Percentiles rank a stretch among this genome's conserved stretches.
Conservation (phyloP, 2,329 filamentous ascomycete genomes). For the Diaporthe helianthi region DNA sequence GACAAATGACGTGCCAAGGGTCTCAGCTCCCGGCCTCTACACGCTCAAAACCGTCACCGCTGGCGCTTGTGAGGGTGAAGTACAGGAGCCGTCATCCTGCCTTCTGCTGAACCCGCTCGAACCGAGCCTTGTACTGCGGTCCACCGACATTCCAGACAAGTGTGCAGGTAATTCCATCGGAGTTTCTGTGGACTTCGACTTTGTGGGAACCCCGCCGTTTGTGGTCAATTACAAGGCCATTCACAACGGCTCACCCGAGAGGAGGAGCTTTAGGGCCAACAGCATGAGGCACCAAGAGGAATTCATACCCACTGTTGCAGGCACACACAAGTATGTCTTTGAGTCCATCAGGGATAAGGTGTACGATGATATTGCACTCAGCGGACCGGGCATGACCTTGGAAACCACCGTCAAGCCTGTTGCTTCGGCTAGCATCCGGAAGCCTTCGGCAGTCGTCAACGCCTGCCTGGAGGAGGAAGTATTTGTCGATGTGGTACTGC, state of each 20-base stretch:
- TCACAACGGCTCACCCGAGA: constrained; percentile 63
- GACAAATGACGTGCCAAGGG: constrained; percentile 67
- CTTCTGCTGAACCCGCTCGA: constrained; percentile 89
- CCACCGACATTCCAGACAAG: constrained; percentile 89
- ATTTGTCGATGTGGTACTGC: constrained; percentile 70
- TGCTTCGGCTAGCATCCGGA: constrained; percentile 76
- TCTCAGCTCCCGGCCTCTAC: constrained; percentile 84
- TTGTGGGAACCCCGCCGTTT: constrained; percentile 93
- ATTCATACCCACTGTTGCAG: constrained; percentile 80
- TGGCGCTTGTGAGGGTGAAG: constrained; percentile 83
- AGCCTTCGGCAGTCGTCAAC: constrained; percentile 61
- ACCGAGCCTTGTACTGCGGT: constrained; percentile 75
- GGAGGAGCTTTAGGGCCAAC: constrained; percentile 64
- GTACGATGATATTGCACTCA: constrained; percentile 72
- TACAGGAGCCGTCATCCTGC: constrained; percentile 94
- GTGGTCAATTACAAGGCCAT: constrained; percentile 78
- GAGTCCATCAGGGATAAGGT: constrained; percentile 80
- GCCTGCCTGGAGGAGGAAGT: constrained; percentile 86
- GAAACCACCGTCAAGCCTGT: constrained; percentile 94
- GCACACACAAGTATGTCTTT: constrained; percentile 88
- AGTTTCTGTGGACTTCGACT: constrained; percentile 84
- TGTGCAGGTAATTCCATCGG: constrained; percentile 95
- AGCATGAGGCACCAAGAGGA: constrained; percentile 84
- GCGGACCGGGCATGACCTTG: constrained; percentile 67
- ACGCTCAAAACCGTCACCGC: constrained; percentile 81